phyloP scores from a whole-genome alignment of 225 moss, liverwort and hornwort genomes.

The Rhytidiadelphus loreus region DNA sequence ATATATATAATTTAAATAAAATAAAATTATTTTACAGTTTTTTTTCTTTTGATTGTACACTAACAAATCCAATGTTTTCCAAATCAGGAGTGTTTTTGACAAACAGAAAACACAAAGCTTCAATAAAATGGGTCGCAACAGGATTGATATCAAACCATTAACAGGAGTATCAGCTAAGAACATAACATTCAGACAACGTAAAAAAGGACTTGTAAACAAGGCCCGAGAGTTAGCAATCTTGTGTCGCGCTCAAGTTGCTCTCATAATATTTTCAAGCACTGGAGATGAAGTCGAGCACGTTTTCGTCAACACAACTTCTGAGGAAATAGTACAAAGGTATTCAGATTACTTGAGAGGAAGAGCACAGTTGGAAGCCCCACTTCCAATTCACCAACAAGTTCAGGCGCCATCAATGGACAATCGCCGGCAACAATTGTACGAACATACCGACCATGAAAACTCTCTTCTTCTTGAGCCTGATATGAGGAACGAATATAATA shows the following conservation, averaged over 20 bases:
- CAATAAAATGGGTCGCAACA: not conserved
- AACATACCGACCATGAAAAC: fast-evolving
- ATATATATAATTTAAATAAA: no score
- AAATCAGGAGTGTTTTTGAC: not conserved
- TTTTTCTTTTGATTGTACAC: no score
- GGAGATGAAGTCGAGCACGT: fast-evolving
- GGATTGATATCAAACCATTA: not conserved
- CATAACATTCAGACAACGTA: not conserved
- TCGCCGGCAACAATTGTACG: not conserved
- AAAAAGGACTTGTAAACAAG: not conserved
- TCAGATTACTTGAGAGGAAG: fast-evolving
- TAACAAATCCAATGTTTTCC: not conserved
- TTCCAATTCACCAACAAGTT: not conserved
- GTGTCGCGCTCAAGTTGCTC: not conserved
- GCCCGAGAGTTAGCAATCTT: not conserved
- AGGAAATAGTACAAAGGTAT: not conserved
- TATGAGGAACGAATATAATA: not conserved
- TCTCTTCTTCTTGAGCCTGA: no score
- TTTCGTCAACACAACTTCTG: not conserved
- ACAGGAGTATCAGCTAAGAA: not conserved
- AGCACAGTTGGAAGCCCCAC: no score
- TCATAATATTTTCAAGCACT: not conserved
- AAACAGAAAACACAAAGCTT: not conserved
- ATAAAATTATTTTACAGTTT: not conserved
- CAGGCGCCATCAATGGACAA: fast-evolving